These are phyloP conservation scores for Dicorynia guianensis DNA, from an alignment of 306 rosid genomes.

Conservation along the genomic window DNA sequence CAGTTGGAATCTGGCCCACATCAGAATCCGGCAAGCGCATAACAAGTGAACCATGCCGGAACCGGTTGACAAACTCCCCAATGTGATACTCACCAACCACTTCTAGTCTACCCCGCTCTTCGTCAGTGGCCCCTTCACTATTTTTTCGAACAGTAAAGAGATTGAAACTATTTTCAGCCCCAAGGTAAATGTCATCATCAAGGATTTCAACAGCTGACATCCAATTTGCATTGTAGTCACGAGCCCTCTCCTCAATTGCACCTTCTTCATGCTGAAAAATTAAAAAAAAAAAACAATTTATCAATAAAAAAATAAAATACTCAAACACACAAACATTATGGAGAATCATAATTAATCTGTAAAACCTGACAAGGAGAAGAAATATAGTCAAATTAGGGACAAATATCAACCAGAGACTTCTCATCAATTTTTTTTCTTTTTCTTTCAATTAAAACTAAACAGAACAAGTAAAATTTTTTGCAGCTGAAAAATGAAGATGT, in stretches of 20 bases:
- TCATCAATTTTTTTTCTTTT: background rate
- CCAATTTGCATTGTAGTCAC: constrained; percentile 96
- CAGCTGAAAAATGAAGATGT: background rate
- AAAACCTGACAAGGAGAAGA: background rate
- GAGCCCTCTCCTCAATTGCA: constrained; percentile 97
- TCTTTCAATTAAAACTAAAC: background rate
- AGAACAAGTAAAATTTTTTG: background rate
- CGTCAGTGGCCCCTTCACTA: constrained; percentile 95
- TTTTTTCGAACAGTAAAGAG: constrained; percentile 39
- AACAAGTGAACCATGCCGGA: constrained; percentile 86
- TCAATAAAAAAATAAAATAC: background rate
- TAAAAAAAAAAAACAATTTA: constrained; percentile 18
- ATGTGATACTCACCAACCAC: constrained; percentile 94
- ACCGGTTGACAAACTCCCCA: constrained; percentile 86
- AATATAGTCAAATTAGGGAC: background rate
- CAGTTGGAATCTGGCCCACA: constrained; percentile 93
- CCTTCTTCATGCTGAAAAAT: constrained; percentile 95
- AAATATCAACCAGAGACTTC: background rate
- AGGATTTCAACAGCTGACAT: constrained; percentile 98
- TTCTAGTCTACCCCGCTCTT: constrained; percentile 92
- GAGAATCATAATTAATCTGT: constrained; percentile 12
- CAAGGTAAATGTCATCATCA: constrained; percentile 91
- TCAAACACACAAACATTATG: background rate
- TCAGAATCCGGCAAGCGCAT: constrained; percentile 98
- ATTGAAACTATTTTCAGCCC: constrained; percentile 65